phyloP scores from a whole-genome alignment of 345 rosid genomes.

The Eucalyptus polyanthemos region DNA sequence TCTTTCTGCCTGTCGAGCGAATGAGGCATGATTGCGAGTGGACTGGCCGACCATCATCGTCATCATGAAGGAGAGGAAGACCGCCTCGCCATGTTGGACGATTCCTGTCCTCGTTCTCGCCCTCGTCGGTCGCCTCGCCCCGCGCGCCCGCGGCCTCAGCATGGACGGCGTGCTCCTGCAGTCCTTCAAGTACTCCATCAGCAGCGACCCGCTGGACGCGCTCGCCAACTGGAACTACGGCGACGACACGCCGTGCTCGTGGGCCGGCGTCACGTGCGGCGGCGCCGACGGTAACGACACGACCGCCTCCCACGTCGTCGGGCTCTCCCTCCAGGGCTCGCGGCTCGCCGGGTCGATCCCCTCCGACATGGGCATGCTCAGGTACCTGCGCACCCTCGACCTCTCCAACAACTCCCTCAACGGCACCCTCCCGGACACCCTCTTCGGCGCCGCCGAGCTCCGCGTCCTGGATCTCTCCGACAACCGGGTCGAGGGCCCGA shows the following conservation, averaged over 20 bases:
- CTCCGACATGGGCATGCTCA: conserved; percentile 47
- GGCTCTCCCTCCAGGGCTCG: conserved; percentile 47
- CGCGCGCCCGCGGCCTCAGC: conserved; percentile 16
- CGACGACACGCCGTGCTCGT: conserved; percentile 66
- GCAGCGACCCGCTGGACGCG: conserved; percentile 52
- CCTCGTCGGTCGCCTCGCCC: background rate
- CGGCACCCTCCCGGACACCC: conserved; percentile 54
- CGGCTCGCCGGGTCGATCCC: conserved; percentile 69
- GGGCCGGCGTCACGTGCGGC: conserved; percentile 79
- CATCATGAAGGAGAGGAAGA: conserved; percentile 23
- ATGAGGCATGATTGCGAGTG: conserved; percentile 17
- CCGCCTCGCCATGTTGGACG: background rate
- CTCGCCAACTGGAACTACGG: conserved; percentile 46
- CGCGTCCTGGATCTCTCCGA: conserved; percentile 61
- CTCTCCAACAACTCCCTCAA: conserved; percentile 73
- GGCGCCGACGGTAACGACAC: background rate
- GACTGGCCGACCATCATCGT: background rate
- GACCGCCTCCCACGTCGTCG: conserved; percentile 33
- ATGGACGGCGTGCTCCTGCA: conserved; percentile 71
- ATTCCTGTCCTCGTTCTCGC: background rate
- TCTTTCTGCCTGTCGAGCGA: background rate
- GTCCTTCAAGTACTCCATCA: conserved; percentile 60
- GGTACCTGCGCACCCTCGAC: conserved; percentile 45
- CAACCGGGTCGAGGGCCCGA: conserved; percentile 47
- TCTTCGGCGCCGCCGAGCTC: conserved; percentile 50